These are phyloP conservation scores for Pichia sp. DNA, from an alignment of 1,139 yeast genomes.

Conservation along the genomic window DNA sequence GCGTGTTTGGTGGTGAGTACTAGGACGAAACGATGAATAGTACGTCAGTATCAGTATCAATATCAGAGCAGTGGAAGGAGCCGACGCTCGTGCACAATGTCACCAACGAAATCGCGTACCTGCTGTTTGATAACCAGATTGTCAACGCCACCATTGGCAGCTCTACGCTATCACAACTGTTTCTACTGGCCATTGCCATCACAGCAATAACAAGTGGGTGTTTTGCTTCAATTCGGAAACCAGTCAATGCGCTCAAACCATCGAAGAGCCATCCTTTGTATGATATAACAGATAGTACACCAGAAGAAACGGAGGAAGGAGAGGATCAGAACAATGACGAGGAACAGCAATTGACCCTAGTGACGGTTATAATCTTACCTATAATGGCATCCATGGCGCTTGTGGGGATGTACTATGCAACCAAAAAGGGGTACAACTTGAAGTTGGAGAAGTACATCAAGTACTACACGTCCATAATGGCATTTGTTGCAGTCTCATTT, in stretches of 20 bases:
- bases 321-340: conserved; percentile 6
- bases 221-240: conserved; percentile 36
- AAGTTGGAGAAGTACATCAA: conserved; percentile 28
- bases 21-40: no score
- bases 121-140: conserved; percentile 17
- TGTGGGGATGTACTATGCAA: conserved; percentile 31
- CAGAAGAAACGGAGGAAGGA: no score
- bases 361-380: conserved; percentile 36
- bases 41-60: no score
- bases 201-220: conserved; percentile 34
- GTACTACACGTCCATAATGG: conserved; percentile 29
- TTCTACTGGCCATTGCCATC: conserved; percentile 24
- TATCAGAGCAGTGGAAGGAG: no score
- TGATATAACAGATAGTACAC: conserved; percentile 44
- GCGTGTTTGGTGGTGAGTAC: no score
- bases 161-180: conserved; percentile 10
- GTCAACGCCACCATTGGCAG: conserved; percentile 11
- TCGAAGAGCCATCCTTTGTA: conserved; percentile 32
- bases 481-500: conserved; percentile 26
- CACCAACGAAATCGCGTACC: conserved; percentile 16
- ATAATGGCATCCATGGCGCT: conserved; percentile 33
- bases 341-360: conserved; percentile 16
- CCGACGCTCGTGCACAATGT: no score
- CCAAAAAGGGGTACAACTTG: conserved; percentile 28
- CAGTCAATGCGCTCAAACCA: conserved; percentile 38